phyloP scores from a whole-genome alignment of 2,329 filamentous ascomycete genomes.

The Cordyceps militaris region DNA sequence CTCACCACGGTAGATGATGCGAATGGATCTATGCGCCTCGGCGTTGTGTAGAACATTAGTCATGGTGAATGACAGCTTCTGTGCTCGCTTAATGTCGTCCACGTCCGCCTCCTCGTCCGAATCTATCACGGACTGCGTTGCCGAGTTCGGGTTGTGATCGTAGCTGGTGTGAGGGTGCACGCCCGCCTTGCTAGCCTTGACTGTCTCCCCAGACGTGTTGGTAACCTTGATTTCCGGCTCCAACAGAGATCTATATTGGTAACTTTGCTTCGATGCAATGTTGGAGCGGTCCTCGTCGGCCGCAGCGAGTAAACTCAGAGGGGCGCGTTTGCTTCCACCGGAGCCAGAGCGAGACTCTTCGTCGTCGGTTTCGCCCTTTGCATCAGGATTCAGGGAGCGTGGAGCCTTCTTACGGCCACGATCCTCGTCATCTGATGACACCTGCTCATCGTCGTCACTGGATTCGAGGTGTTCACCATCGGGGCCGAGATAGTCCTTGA shows the following conservation, averaged over 20 bases:
- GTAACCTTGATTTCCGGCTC: constrained; percentile 63
- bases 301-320: constrained; percentile 61
- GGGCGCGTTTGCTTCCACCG: constrained; percentile 34
- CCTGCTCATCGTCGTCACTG: constrained; percentile 63
- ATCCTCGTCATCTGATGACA: constrained; percentile 60
- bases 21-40: constrained; percentile 72
- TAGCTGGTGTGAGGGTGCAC: constrained; percentile 83
- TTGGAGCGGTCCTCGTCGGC: constrained; percentile 67
- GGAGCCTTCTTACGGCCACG: constrained; percentile 53
- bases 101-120: constrained; percentile 83
- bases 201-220: constrained; percentile 53
- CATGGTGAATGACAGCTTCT: constrained; percentile 73
- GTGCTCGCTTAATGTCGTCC: constrained; percentile 78
- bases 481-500: constrained; percentile 60
- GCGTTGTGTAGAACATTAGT: constrained; percentile 72
- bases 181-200: constrained; percentile 45
- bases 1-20: constrained; percentile 85
- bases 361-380: constrained; percentile 26
- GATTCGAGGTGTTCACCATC: constrained; percentile 61
- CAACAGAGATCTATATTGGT: constrained; percentile 57
- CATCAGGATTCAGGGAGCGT: constrained; percentile 36
- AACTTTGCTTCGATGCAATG: constrained; percentile 42
- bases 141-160: constrained; percentile 57
- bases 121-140: constrained; percentile 54
- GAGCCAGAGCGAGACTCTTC: constrained; percentile 27